Percentiles rank a stretch among this genome's conserved stretches.
Evolutionary conservation across 495 filamentous ascomycete species (phyloP).

Genomic region (Monascus purpureus): DNA sequence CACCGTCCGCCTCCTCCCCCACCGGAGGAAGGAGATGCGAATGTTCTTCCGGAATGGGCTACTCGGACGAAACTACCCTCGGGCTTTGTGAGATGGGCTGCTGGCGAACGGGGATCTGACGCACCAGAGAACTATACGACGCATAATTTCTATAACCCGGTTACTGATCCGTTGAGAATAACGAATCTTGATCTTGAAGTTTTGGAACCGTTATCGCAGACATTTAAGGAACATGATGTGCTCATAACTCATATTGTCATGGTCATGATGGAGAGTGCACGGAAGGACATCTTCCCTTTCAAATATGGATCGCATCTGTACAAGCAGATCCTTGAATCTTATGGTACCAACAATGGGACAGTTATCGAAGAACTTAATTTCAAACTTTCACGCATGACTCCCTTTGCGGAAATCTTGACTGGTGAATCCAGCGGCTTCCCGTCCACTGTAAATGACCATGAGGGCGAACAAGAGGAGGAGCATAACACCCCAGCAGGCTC

Average conservation of each 20-base stretch:
- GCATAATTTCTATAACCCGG: conserved; percentile 15
- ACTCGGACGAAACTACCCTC: conserved; percentile 6
- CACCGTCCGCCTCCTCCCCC: no score
- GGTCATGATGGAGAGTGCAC: conserved; percentile 25
- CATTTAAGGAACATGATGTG: conserved; percentile 12
- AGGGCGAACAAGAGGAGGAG: not conserved
- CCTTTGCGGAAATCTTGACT: conserved; percentile 20
- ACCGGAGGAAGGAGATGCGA: not conserved
- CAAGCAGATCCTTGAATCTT: conserved; percentile 16
- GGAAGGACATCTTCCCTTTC: conserved; percentile 30
- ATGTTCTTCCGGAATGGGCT: conserved; percentile 7
- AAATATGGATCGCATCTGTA: conserved; percentile 18
- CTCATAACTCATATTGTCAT: conserved; percentile 22
- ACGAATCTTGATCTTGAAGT: conserved; percentile 23
- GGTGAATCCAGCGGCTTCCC: conserved; percentile 20
- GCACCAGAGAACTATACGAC: not conserved
- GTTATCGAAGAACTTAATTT: conserved; percentile 5
- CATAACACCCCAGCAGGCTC: conserved; percentile 5
- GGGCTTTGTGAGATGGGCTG: conserved; percentile 10
- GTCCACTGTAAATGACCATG: conserved; percentile 3
- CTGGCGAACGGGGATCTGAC: not conserved
- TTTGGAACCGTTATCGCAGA: conserved; percentile 12
- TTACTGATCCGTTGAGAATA: conserved; percentile 22
- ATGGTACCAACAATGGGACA: conserved; percentile 2
- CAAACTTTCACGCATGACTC: conserved; percentile 16